These are phyloP conservation scores for Meira nashicola DNA, from an alignment of 1,284 basidiomycete genomes.

Conservation along the genomic window DNA sequence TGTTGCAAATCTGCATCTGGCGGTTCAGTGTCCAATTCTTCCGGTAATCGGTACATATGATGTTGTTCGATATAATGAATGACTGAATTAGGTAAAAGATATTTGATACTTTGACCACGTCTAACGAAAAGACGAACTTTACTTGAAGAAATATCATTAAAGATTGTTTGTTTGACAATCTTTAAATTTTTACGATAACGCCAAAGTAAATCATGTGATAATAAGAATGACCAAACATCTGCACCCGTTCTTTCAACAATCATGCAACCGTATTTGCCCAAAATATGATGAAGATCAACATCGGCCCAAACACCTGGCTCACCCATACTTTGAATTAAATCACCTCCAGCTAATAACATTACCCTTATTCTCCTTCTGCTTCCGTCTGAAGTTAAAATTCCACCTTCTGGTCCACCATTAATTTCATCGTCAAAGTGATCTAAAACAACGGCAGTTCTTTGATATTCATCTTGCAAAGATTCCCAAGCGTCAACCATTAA, in stretches of 20 bases:
- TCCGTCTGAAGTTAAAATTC: constrained; percentile 43
- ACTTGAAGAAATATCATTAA: constrained; percentile 88
- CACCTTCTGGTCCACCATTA: constrained; percentile 60
- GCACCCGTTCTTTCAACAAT: constrained; percentile 94
- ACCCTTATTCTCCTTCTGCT: constrained; percentile 57
- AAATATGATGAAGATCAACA: constrained; percentile 88
- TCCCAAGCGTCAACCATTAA: constrained; percentile 95
- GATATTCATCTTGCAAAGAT: constrained; percentile 80
- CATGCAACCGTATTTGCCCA: constrained; percentile 86
- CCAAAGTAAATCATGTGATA: constrained; percentile 60
- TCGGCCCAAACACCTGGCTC: constrained; percentile 98
- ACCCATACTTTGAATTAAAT: constrained; percentile 95
- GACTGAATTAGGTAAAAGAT: constrained; percentile 83
- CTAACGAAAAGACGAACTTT: constrained; percentile 69
- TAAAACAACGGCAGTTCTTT: constrained; percentile 88
- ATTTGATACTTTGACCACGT: constrained; percentile 86
- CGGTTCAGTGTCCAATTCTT: constrained; percentile 11
- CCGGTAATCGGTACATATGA: constrained; percentile 52
- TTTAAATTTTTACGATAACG: constrained; percentile 74
- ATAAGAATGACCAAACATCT: constrained; percentile 67
- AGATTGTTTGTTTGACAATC: constrained; percentile 80
- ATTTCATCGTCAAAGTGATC: constrained; percentile 89
- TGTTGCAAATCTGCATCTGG: constrained; percentile 10
- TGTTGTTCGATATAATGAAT: constrained; percentile 90
- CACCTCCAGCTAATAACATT: constrained; percentile 93